Percentiles rank a stretch among this genome's conserved stretches.
phyloP scores from a whole-genome alignment of 129 eudicot genomes.

The Pittosporum tobira region DNA sequence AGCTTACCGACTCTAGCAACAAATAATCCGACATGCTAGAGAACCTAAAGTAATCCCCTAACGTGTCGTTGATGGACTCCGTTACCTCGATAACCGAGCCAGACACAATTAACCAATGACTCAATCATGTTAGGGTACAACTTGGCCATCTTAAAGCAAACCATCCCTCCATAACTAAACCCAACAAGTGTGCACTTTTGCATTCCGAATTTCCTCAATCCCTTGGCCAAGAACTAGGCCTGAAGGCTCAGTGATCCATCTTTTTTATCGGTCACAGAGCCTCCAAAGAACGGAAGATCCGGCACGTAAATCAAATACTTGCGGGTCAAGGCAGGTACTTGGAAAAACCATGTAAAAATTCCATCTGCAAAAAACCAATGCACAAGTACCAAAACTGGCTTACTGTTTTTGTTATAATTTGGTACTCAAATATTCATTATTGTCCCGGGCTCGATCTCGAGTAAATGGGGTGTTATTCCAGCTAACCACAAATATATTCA shows the following conservation, averaged over 20 bases:
- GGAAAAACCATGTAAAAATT: constrained; percentile 45
- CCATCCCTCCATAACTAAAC: constrained; percentile 61
- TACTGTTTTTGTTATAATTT: constrained; percentile 5
- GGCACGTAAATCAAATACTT: constrained; percentile 43
- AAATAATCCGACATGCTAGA: constrained; percentile 35
- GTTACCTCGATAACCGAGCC: constrained; percentile 32
- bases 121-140: constrained; percentile 42
- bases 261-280: constrained; percentile 26
- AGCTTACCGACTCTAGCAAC: constrained; percentile 31
- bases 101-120: constrained; percentile 34
- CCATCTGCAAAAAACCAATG: constrained; percentile 48
- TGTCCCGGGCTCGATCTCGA: constrained; percentile 49
- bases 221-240: constrained; percentile 45
- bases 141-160: constrained; percentile 52
- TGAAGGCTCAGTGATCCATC: constrained; percentile 35
- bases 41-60: constrained; percentile 11
- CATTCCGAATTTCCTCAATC: constrained; percentile 33
- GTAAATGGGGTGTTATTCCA: constrained; percentile 27
- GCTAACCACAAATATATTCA: constrained; percentile 24
- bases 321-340: constrained; percentile 22
- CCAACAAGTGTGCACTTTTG: constrained; percentile 47
- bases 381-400: constrained; percentile 31
- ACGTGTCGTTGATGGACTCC: constrained; percentile 23
- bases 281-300: constrained; percentile 54
- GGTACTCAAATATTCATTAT: constrained; percentile 41